phyloP scores from a whole-genome alignment of 2,329 filamentous ascomycete species.

The Nothopassalora personata region DNA sequence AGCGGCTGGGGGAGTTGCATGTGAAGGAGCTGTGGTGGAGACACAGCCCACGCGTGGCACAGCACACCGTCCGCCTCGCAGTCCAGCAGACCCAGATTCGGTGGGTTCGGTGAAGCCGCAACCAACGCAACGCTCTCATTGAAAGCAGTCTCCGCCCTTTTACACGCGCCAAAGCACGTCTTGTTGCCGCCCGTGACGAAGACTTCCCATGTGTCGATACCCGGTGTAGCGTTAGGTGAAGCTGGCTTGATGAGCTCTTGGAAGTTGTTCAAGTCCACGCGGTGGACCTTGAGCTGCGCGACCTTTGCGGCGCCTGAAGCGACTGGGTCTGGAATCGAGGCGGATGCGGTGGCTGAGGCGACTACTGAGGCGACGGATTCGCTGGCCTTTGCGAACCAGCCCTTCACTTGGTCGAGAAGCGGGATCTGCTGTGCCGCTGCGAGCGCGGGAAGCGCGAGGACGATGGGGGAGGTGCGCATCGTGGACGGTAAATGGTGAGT shows the following conservation, averaged over 20 bases:
- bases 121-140: conserved; percentile 50
- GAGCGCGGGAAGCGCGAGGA: conserved; percentile 49
- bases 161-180: conserved; percentile 70
- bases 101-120: conserved; percentile 54
- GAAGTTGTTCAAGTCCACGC: conserved; percentile 66
- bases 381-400: conserved; percentile 52
- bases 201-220: conserved; percentile 71
- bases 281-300: conserved; percentile 49
- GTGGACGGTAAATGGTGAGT: not conserved
- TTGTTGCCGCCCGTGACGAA: conserved; percentile 70
- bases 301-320: conserved; percentile 39
- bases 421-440: conserved; percentile 52
- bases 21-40: conserved; percentile 60
- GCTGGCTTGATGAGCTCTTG: conserved; percentile 61
- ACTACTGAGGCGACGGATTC: conserved; percentile 51
- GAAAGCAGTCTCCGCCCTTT: conserved; percentile 56
- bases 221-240: conserved; percentile 50
- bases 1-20: conserved; percentile 55
- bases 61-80: conserved; percentile 70
- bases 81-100: conserved; percentile 64
- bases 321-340: conserved; percentile 38
- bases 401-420: conserved; percentile 56
- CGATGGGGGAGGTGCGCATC: conserved; percentile 51
- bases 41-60: conserved; percentile 67
- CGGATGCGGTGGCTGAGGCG: conserved; percentile 46